Conservation (phyloP, 164 flowering plant species). For the Akebia trifoliata region DNA sequence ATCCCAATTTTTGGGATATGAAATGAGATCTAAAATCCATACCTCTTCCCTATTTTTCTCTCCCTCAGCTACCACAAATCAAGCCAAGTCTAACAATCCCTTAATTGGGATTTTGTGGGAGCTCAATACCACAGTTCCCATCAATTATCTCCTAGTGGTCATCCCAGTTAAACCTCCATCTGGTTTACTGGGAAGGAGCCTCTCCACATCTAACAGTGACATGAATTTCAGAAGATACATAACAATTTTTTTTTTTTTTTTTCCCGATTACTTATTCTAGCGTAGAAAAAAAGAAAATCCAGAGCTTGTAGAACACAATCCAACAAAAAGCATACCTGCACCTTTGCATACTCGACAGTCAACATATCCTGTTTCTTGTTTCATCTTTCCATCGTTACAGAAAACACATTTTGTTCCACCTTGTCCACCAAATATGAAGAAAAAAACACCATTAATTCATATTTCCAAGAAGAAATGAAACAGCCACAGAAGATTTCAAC, state of each 20-base stretch:
- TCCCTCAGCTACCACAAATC: too few species aligned
- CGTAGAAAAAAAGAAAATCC: background rate
- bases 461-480: background rate
- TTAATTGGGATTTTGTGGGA: too few species aligned
- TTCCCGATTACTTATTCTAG: too few species aligned
- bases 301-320: background rate
- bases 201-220: background rate
- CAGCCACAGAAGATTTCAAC: background rate
- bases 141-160: background rate
- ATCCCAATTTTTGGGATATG: too few species aligned
- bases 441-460: background rate
- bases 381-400: slow-evolving; percentile 85
- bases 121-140: too few species aligned
- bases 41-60: too few species aligned
- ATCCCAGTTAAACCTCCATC: background rate
- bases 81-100: too few species aligned
- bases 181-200: background rate
- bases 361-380: slow-evolving; percentile 61
- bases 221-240: background rate
- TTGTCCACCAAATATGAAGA: slow-evolving; percentile 24
- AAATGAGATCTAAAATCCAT: too few species aligned
- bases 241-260: too few species aligned
- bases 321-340: slow-evolving; percentile 52
- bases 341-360: slow-evolving; percentile 96
- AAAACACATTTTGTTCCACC: slow-evolving; percentile 98